phyloP scores from a whole-genome alignment of 306 rosid genomes.

The Rosa chinensis region DNA sequence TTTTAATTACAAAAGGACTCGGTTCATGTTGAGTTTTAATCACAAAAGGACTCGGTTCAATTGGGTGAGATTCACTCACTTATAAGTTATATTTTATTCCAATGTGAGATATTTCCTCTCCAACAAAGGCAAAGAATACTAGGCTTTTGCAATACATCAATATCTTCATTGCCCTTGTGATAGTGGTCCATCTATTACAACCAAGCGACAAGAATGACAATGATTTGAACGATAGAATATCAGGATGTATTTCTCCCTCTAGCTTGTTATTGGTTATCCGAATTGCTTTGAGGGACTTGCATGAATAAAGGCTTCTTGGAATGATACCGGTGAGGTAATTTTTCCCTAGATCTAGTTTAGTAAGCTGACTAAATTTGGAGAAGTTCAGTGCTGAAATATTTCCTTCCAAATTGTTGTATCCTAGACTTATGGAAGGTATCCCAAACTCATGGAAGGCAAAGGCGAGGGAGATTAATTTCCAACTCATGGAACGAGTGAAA shows the following conservation, averaged over 20 bases:
- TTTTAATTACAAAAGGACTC: too few species aligned
- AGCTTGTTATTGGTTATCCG: neutral
- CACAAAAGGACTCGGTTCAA: too few species aligned
- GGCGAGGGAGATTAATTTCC: too few species aligned
- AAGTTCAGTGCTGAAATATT: neutral
- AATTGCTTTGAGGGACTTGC: neutral
- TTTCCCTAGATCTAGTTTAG: neutral
- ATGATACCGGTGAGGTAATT: neutral
- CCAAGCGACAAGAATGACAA: neutral
- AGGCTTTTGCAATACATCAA: neutral
- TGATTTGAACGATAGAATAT: neutral
- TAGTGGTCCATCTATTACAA: neutral
- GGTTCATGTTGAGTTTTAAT: too few species aligned
- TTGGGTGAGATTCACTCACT: too few species aligned
- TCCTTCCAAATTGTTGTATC: neutral
- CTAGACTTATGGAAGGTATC: too few species aligned
- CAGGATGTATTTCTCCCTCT: slow-evolving; percentile 2
- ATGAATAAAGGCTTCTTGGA: neutral
- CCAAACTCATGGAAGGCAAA: too few species aligned
- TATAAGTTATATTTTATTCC: too few species aligned
- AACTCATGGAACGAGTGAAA: too few species aligned
- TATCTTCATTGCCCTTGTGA: neutral
- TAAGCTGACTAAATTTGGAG: neutral
- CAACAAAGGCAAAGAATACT: neutral
- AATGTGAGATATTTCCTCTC: too few species aligned